Evolutionary conservation across 1,284 basidiomycete genomes (phyloP).

Genomic region (Butyriboletus pseudospeciosus): DNA sequence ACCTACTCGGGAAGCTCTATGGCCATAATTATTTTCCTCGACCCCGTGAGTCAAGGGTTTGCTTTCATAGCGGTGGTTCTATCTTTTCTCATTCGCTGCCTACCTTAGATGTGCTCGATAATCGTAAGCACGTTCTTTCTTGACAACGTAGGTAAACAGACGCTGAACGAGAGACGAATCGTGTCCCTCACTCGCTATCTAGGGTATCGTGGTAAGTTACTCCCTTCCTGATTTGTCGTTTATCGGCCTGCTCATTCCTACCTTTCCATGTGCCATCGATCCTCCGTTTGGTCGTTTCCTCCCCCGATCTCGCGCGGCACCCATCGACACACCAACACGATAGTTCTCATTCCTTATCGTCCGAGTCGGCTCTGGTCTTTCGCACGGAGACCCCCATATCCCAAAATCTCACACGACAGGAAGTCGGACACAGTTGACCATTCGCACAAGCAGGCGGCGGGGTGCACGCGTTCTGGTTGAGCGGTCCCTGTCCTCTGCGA

Average conservation of each 20-base stretch:
- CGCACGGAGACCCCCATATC: constrained; percentile 7
- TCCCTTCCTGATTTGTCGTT: background rate
- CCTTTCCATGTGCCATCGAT: no score
- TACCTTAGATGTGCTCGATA: constrained; percentile 11
- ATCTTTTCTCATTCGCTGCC: background rate
- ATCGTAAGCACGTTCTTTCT: constrained; percentile 10
- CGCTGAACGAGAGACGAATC: background rate
- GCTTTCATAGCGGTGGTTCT: no score
- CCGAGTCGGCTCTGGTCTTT: constrained; percentile 19
- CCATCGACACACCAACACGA: no score
- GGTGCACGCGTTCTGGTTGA: no score
- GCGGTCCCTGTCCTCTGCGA: no score
- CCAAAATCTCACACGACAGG: background rate
- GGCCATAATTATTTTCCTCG: constrained; percentile 17
- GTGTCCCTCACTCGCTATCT: background rate
- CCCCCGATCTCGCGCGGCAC: background rate
- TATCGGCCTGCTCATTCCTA: background rate
- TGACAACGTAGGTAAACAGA: background rate
- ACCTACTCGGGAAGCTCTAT: constrained; percentile 9
- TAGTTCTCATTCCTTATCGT: constrained; percentile 15
- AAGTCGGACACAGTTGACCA: background rate
- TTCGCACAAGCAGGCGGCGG: no score
- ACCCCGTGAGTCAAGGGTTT: constrained; percentile 3
- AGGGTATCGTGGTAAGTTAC: constrained; percentile 18
- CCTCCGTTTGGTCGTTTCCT: background rate